These are phyloP conservation scores for Trametes sp. DNA, from an alignment of 1,284 basidiomycete genomes.

Conservation along the genomic window DNA sequence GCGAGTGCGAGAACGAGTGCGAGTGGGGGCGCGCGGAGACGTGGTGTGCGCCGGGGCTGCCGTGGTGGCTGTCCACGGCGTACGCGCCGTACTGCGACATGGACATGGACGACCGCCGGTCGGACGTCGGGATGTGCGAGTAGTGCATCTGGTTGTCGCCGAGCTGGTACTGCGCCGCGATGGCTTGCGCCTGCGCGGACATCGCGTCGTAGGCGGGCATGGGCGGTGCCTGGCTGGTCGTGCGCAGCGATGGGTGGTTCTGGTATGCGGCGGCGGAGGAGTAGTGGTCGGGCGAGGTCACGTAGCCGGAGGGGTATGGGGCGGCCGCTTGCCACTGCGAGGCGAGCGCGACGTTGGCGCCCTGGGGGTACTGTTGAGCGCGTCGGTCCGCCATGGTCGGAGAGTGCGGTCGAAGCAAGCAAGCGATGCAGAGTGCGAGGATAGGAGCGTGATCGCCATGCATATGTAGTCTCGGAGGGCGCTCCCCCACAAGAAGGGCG, in stretches of 20 bases:
- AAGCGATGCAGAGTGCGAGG: slow-evolving; percentile 32
- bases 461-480: slow-evolving; percentile 43
- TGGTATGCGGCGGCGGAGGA: slow-evolving; percentile 37
- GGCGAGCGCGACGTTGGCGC: slow-evolving; percentile 36
- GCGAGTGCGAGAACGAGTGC: slow-evolving; percentile 22
- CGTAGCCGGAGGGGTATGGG: slow-evolving; percentile 39
- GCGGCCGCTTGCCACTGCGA: slow-evolving; percentile 38
- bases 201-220: slow-evolving; percentile 38
- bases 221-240: slow-evolving; percentile 29
- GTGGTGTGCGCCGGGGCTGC: slow-evolving; percentile 27
- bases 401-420: slow-evolving; percentile 24
- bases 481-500: slow-evolving; percentile 28
- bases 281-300: slow-evolving; percentile 37
- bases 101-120: slow-evolving; percentile 36
- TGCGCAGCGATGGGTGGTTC: slow-evolving; percentile 36
- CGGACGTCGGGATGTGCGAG: slow-evolving; percentile 35
- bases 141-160: slow-evolving; percentile 37
- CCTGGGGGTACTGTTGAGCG: slow-evolving; percentile 37
- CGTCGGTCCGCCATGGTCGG: slow-evolving; percentile 44
- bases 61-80: slow-evolving; percentile 31
- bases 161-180: slow-evolving; percentile 33
- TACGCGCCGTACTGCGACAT: slow-evolving; percentile 37
- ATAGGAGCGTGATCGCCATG: slow-evolving; percentile 33
- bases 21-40: slow-evolving; percentile 20
- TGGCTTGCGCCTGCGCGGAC: slow-evolving; percentile 31